These are phyloP conservation scores for Xylaria sp. DNA, from an alignment of 2,329 filamentous ascomycete species.

Conservation along the genomic window DNA sequence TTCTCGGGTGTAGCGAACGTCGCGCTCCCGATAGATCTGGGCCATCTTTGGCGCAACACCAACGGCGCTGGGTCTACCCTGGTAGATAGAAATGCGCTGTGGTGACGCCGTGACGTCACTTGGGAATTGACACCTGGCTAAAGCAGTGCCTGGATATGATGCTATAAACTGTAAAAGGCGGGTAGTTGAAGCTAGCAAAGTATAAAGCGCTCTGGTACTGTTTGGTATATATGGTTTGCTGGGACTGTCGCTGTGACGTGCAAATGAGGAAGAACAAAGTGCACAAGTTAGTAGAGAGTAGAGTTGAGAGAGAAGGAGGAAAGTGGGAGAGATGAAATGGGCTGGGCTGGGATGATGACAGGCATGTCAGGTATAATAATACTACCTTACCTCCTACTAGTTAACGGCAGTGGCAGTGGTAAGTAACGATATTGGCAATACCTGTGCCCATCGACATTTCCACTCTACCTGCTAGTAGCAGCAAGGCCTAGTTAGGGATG, in stretches of 20 bases:
- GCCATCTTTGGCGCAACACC: slow-evolving; percentile 35
- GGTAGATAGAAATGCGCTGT: not conserved
- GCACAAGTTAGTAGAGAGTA: slow-evolving; percentile 7
- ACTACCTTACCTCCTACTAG: not conserved
- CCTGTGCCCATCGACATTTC: not conserved
- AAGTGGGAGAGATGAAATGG: slow-evolving; percentile 20
- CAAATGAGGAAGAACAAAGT: slow-evolving; percentile 11
- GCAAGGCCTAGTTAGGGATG: not conserved
- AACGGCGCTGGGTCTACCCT: not conserved
- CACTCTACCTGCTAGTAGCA: not conserved
- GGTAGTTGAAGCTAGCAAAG: slow-evolving; percentile 20
- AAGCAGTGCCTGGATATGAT: slow-evolving; percentile 8
- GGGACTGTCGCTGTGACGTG: slow-evolving; percentile 16
- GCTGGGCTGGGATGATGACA: slow-evolving; percentile 4
- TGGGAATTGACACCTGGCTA: not conserved
- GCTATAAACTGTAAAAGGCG: slow-evolving; percentile 7
- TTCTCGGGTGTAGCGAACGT: slow-evolving; percentile 49
- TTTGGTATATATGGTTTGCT: slow-evolving; percentile 21
- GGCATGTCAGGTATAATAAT: slow-evolving; percentile 2
- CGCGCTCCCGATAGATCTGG: slow-evolving; percentile 48
- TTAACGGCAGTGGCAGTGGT: not conserved
- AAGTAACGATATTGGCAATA: too few relatives aligned
- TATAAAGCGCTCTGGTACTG: slow-evolving; percentile 21
- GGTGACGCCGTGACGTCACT: slow-evolving; percentile 36
- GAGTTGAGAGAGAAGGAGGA: slow-evolving; percentile 13